Conservation (phyloP, 169 alveolate species). For the Perkinsus olseni region DNA sequence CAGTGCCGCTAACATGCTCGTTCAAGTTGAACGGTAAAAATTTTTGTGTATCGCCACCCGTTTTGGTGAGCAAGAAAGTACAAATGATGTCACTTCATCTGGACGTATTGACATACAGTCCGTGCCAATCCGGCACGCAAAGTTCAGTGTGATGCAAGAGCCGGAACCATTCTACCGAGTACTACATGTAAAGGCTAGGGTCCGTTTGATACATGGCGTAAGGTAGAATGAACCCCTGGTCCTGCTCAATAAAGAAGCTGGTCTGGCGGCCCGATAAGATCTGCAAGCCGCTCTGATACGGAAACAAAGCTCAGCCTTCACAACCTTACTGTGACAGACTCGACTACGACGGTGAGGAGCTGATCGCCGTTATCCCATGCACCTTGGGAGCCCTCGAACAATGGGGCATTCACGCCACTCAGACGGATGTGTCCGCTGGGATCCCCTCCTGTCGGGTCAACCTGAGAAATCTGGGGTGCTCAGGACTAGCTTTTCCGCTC, state of each 20-base stretch:
- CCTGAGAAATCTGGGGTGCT: not conserved
- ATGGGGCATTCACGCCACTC: not conserved
- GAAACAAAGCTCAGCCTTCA: no score
- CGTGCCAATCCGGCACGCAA: no score
- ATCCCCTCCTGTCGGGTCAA: not conserved
- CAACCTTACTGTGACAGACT: not conserved
- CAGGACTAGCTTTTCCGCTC: no score
- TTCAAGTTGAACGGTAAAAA: no score
- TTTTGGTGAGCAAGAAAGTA: no score
- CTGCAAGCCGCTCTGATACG: not conserved
- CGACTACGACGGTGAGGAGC: not conserved
- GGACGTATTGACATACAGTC: no score
- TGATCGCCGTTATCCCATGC: not conserved
- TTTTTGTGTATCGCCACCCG: no score
- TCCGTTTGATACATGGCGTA: conserved; percentile 5
- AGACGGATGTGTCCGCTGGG: not conserved
- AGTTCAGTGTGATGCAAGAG: no score
- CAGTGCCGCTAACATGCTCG: no score
- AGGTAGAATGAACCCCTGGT: conserved; percentile 13
- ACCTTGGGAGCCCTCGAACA: not conserved
- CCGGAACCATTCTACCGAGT: no score
- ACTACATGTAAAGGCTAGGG: not conserved
- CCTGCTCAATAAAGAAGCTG: conserved; percentile 1
- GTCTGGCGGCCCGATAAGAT: not conserved
- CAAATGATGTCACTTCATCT: no score